Evolutionary conservation across 164 flowering plant species (phyloP).

Genomic region (Paratinospora sagittata): DNA sequence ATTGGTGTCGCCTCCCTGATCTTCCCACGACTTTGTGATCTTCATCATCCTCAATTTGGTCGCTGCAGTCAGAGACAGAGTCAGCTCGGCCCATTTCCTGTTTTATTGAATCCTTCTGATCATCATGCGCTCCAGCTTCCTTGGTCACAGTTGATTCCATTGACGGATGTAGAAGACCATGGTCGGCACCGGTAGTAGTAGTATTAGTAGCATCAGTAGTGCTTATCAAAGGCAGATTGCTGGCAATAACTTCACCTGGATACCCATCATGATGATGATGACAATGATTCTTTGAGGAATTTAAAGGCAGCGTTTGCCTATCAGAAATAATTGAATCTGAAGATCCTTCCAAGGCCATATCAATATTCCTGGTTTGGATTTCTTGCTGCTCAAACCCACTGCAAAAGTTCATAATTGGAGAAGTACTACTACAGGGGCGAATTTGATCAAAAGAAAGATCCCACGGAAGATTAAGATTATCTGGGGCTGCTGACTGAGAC

Average conservation of each 20-base stretch:
- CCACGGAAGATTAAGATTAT: conserved; percentile 28
- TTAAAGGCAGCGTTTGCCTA: conserved; percentile 19
- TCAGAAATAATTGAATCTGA: conserved; percentile 20
- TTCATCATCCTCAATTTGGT: conserved; percentile 73
- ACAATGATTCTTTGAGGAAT: conserved; percentile 18
- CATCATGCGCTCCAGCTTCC: conserved; percentile 27
- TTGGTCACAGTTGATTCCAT: conserved; percentile 20
- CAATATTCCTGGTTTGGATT: conserved; percentile 13
- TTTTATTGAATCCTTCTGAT: conserved; percentile 37
- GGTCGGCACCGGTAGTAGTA: not conserved
- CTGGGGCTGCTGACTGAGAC: conserved; percentile 18
- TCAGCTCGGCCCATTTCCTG: conserved; percentile 40
- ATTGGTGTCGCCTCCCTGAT: conserved; percentile 45
- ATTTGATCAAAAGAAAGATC: conserved; percentile 33
- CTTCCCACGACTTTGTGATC: conserved; percentile 41
- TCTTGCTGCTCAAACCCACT: conserved; percentile 26
- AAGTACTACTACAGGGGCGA: conserved; percentile 19
- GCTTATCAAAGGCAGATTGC: conserved; percentile 23
- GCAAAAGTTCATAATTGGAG: conserved; percentile 36
- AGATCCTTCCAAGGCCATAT: conserved; percentile 28
- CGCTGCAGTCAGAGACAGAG: conserved; percentile 65
- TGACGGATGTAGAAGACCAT: conserved; percentile 18
- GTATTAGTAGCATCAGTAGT: too few relatives aligned
- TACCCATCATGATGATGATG: too few relatives aligned
- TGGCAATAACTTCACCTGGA: conserved; percentile 21